These are phyloP conservation scores for Pseudomassariella vexata DNA, from an alignment of 2,329 filamentous ascomycete species.

Conservation along the genomic window DNA sequence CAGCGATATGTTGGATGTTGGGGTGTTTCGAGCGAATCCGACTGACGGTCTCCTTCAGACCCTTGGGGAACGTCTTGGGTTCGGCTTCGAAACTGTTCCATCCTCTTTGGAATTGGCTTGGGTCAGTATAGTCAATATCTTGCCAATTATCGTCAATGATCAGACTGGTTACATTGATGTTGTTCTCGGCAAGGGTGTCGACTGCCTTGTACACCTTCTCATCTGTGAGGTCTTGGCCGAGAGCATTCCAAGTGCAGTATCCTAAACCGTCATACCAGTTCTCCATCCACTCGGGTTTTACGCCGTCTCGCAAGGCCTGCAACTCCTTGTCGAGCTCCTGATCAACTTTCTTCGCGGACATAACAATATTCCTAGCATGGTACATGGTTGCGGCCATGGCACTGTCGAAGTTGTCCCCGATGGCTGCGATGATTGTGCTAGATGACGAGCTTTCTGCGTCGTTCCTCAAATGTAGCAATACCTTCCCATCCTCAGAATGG, in stretches of 20 bases:
- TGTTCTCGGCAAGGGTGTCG: slow-evolving; percentile 60
- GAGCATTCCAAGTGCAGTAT: slow-evolving; percentile 94
- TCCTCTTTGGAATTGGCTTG: slow-evolving; percentile 50
- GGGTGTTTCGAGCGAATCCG: slow-evolving; percentile 65
- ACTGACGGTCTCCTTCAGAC: slow-evolving; percentile 65
- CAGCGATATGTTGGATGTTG: slow-evolving; percentile 75
- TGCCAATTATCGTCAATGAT: slow-evolving; percentile 99
- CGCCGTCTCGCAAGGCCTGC: slow-evolving; percentile 37
- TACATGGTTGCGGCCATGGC: slow-evolving; percentile 81
- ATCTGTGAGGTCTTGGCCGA: slow-evolving; percentile 78
- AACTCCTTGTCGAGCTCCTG: slow-evolving; percentile 40
- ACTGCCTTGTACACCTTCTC: slow-evolving; percentile 73
- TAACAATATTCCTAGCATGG: slow-evolving; percentile 66
- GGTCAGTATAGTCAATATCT: slow-evolving; percentile 51
- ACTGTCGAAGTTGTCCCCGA: slow-evolving; percentile 66
- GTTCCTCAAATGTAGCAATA: slow-evolving; percentile 66
- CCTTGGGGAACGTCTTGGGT: slow-evolving; percentile 68
- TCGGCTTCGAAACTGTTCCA: slow-evolving; percentile 89
- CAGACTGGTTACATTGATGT: slow-evolving; percentile 74
- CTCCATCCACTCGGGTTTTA: slow-evolving; percentile 65
- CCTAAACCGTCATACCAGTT: slow-evolving; percentile 90
- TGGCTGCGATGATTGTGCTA: slow-evolving; percentile 62
- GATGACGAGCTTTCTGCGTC: slow-evolving; percentile 53
- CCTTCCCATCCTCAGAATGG: slow-evolving; percentile 56
- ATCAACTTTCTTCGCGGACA: slow-evolving; percentile 34